Evolutionary conservation across 1,284 basidiomycete genomes (phyloP).

Genomic region (Megacollybia platyphylla): DNA sequence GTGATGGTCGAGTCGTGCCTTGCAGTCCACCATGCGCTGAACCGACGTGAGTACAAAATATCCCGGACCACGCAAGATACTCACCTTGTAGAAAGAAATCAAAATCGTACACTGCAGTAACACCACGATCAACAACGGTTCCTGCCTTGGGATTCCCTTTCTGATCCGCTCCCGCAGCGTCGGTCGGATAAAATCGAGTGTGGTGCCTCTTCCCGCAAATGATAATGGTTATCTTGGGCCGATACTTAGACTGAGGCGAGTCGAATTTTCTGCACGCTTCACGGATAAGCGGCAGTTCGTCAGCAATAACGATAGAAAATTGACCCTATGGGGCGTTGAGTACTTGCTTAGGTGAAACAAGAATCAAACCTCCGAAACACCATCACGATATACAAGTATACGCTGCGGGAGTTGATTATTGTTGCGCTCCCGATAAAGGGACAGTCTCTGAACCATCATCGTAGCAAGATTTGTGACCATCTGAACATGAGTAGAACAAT

Average conservation of each 20-base stretch:
- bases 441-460: constrained; percentile 62
- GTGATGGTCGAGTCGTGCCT: constrained; percentile 57
- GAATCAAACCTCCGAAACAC: constrained; percentile 53
- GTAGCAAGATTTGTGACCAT: constrained; percentile 55
- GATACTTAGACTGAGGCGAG: constrained; percentile 32
- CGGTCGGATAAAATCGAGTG: constrained; percentile 70
- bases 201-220: constrained; percentile 73
- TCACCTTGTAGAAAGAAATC: constrained; percentile 64
- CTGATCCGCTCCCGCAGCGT: constrained; percentile 32
- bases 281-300: constrained; percentile 56
- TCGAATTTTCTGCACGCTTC: constrained; percentile 44
- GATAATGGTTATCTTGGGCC: constrained; percentile 61
- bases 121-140: constrained; percentile 61
- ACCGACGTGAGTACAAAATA: not conserved
- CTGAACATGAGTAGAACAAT: constrained; percentile 20
- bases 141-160: constrained; percentile 64
- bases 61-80: constrained; percentile 4
- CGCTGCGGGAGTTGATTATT: constrained; percentile 36
- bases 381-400: constrained; percentile 66
- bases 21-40: constrained; percentile 54
- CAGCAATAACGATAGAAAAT: constrained; percentile 48
- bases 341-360: not conserved
- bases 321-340: constrained; percentile 39
- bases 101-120: constrained; percentile 61
- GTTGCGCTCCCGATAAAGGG: constrained; percentile 34